A percentile compares a stretch with the other conserved stretches of the same genome.
phyloP scores from a whole-genome alignment of 2,329 filamentous ascomycete genomes.

The Cytospora piceae region DNA sequence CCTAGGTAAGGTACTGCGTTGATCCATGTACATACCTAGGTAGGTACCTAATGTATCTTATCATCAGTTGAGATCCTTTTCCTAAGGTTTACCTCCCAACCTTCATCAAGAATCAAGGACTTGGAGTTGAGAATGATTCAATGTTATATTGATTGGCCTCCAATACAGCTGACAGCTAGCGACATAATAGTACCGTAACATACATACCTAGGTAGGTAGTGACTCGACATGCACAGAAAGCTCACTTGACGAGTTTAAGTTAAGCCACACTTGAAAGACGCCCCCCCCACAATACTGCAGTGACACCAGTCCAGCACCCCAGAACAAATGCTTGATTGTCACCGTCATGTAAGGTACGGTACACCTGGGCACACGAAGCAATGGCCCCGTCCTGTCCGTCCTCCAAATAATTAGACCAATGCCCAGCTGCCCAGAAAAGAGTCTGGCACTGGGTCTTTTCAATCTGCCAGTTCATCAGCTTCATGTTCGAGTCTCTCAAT shows the following conservation, averaged over 20 bases:
- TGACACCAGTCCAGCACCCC: conserved; percentile 7
- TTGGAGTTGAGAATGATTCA: too few relatives aligned
- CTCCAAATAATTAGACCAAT: not conserved
- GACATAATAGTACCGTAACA: too few relatives aligned
- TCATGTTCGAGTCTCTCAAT: not conserved
- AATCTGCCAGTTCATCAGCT: not conserved
- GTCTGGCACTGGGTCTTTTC: not conserved
- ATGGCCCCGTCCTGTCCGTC: too few relatives aligned
- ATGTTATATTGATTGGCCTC: not conserved
- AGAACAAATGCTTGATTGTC: conserved; percentile 3
- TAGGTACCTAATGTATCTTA: too few relatives aligned
- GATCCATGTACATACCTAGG: not conserved
- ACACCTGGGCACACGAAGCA: too few relatives aligned
- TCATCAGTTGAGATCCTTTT: too few relatives aligned
- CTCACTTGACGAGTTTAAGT: conserved; percentile 4
- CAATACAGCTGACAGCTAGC: not conserved
- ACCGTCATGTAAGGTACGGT: not conserved
- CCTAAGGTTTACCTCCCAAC: too few relatives aligned
- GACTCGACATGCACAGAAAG: not conserved
- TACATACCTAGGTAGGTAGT: not conserved
- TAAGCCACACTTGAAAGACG: not conserved
- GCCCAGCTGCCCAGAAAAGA: not conserved
- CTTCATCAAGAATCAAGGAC: too few relatives aligned
- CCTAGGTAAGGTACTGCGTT: not conserved
- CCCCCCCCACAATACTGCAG: not conserved